Conservation (phyloP, 495 filamentous ascomycete species). For the Saxophila tyrrhenica region DNA sequence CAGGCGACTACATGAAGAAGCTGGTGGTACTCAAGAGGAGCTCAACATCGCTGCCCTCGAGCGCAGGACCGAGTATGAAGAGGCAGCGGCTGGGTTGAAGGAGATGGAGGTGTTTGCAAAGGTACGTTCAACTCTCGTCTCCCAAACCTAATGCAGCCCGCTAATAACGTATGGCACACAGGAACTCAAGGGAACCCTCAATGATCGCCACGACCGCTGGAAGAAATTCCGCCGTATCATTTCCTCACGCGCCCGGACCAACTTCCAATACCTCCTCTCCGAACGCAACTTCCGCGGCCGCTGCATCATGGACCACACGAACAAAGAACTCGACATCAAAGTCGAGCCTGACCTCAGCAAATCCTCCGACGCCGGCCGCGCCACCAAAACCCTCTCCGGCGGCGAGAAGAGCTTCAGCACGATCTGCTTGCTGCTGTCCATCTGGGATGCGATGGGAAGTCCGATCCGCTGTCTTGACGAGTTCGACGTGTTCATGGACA, state of each 20-base stretch:
- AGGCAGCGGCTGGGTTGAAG: slow-evolving; percentile 36
- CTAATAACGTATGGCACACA: too few relatives aligned
- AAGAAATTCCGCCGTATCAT: slow-evolving; percentile 70
- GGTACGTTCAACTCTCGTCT: slow-evolving; percentile 24
- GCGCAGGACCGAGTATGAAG: slow-evolving; percentile 34
- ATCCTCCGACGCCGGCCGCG: slow-evolving; percentile 53
- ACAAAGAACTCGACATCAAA: slow-evolving; percentile 62
- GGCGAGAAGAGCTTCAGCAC: slow-evolving; percentile 97
- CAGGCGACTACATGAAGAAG: slow-evolving; percentile 31
- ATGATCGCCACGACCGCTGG: slow-evolving; percentile 64
- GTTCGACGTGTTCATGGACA: slow-evolving; percentile 99
- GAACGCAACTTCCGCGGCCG: slow-evolving; percentile 81
- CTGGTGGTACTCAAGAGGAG: slow-evolving; percentile 58
- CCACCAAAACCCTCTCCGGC: slow-evolving; percentile 83
- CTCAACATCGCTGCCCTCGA: slow-evolving; percentile 42
- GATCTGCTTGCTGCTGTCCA: slow-evolving; percentile 78
- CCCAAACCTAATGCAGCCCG: too few relatives aligned
- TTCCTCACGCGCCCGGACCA: slow-evolving; percentile 66
- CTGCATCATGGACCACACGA: slow-evolving; percentile 62
- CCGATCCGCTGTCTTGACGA: slow-evolving; percentile 93
- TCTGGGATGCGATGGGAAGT: slow-evolving; percentile 98
- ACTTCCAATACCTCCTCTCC: slow-evolving; percentile 77
- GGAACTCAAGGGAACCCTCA: slow-evolving; percentile 51
- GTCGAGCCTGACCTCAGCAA: slow-evolving; percentile 71
- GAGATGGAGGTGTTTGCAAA: slow-evolving; percentile 44